Evolutionary conservation across 106 monocot species (phyloP).

Genomic region (Posidonia australis): DNA sequence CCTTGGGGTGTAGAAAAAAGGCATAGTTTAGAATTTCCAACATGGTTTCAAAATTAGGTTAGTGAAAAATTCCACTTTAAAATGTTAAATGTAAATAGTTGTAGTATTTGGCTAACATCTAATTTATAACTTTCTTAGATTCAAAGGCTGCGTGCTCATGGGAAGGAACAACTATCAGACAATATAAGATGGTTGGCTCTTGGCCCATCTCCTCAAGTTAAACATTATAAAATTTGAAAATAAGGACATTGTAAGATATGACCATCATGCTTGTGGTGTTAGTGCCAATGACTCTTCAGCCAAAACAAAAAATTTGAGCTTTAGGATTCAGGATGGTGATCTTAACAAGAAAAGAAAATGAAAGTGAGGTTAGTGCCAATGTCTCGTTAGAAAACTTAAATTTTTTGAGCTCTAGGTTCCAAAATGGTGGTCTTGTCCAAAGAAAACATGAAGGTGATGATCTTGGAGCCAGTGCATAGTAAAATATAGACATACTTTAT

Average conservation of each 20-base stretch:
- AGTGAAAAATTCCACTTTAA: no score
- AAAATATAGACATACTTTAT: constrained; percentile 74
- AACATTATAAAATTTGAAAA: constrained; percentile 10
- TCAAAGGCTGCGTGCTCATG: no score
- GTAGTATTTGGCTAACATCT: no score
- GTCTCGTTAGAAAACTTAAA: not conserved
- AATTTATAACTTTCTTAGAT: no score
- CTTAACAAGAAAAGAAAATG: not conserved
- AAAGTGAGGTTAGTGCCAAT: constrained; percentile 1
- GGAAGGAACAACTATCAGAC: no score
- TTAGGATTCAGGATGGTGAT: not conserved
- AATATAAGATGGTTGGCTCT: no score
- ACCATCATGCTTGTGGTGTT: not conserved
- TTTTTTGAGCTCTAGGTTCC: constrained; percentile 6
- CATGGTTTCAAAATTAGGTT: no score
- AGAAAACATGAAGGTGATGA: constrained; percentile 38
- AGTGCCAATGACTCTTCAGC: not conserved
- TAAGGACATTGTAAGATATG: constrained; percentile 10
- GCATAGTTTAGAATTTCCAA: no score
- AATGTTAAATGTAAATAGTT: no score
- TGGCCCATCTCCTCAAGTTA: constrained; percentile 10
- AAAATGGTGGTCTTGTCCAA: constrained; percentile 14
- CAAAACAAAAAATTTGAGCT: not conserved
- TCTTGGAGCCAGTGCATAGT: constrained; percentile 27
- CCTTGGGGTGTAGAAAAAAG: no score